Evolutionary conservation across 2,329 filamentous ascomycete genomes (phyloP).

Genomic region (Graphium sp.): DNA sequence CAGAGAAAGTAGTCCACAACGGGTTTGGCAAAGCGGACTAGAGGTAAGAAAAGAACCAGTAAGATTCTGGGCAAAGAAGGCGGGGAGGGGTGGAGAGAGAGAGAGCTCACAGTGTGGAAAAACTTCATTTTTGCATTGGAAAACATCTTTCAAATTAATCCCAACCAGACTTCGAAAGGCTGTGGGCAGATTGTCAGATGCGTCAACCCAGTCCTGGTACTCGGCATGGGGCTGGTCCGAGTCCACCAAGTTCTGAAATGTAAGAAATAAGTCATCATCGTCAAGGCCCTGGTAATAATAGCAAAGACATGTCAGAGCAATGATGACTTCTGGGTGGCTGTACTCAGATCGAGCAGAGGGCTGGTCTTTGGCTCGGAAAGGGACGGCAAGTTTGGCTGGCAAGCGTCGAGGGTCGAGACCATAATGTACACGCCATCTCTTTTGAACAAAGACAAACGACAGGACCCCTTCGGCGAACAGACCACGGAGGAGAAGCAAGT

Average conservation of each 20-base stretch:
- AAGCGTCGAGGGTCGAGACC: conserved; percentile 28
- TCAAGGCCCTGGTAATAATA: conserved; percentile 40
- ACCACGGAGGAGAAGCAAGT: conserved; percentile 32
- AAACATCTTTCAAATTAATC: conserved; percentile 40
- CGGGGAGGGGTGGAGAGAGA: too few relatives aligned
- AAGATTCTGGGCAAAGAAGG: too few relatives aligned
- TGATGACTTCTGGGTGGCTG: conserved; percentile 41
- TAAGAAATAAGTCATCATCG: conserved; percentile 27
- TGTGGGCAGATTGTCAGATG: conserved; percentile 13
- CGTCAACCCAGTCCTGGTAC: conserved; percentile 30
- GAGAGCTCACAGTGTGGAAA: conserved; percentile 35
- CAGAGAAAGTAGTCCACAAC: conserved; percentile 48
- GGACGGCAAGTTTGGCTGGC: conserved; percentile 31
- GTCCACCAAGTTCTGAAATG: conserved; percentile 26
- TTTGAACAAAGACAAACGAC: conserved; percentile 31
- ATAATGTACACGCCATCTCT: conserved; percentile 50
- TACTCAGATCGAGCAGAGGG: conserved; percentile 41
- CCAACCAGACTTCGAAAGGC: conserved; percentile 23
- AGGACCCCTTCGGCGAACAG: conserved; percentile 39
- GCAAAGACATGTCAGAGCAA: conserved; percentile 34
- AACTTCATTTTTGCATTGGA: conserved; percentile 25
- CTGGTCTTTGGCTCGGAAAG: conserved; percentile 40
- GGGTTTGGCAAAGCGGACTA: conserved; percentile 33
- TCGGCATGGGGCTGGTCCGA: conserved; percentile 33
- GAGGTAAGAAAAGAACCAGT: too few relatives aligned